These are phyloP conservation scores for Wickerhamiella bombiphila DNA, from an alignment of 805 yeast genomes.

Conservation along the genomic window DNA sequence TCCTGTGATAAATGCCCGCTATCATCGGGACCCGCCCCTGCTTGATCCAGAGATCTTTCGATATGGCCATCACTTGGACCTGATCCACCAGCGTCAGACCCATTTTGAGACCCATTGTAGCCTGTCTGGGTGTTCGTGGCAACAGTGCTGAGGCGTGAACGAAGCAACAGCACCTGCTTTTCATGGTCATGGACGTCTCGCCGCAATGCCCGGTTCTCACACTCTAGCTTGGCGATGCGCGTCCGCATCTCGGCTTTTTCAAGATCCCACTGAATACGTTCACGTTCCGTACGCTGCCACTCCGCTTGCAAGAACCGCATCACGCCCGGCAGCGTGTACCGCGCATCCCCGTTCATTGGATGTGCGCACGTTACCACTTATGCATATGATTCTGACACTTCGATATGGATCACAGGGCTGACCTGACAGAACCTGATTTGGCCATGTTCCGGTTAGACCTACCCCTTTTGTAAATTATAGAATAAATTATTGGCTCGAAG, in stretches of 20 bases:
- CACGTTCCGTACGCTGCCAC: slow-evolving; percentile 47
- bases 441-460: no score
- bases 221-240: slow-evolving; percentile 36
- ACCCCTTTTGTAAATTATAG: no score
- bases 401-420: no score
- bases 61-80: no score
- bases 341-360: slow-evolving; percentile 14
- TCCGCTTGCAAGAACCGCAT: slow-evolving; percentile 50
- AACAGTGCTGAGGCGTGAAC: slow-evolving; percentile 8
- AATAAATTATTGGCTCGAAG: no score
- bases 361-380: background rate
- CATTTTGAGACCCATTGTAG: no score
- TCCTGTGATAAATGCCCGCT: background rate
- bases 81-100: no score
- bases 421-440: no score
- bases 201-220: slow-evolving; percentile 34
- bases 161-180: slow-evolving; percentile 21
- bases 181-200: slow-evolving; percentile 16
- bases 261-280: slow-evolving; percentile 44
- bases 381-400: no score
- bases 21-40: no score
- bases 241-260: slow-evolving; percentile 47
- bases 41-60: no score
- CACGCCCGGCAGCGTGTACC: slow-evolving; percentile 34
- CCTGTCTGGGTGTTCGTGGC: no score